Base-by-base conservation (phyloP, 2,329 filamentous ascomycete species). In the Rhynchosporium graminicola region DNA sequence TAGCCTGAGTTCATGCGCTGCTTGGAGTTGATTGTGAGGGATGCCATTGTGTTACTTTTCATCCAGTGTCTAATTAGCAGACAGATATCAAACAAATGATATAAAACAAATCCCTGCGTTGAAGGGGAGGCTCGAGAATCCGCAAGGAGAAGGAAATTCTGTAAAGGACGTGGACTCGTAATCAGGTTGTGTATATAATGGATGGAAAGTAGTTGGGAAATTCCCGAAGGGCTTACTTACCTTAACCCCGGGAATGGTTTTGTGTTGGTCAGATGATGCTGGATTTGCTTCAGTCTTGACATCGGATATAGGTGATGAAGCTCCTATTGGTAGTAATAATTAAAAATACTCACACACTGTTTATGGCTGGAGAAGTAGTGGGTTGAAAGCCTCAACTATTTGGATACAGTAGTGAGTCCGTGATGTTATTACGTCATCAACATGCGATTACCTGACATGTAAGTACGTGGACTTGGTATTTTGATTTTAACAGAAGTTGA, bases 1-100 rank as follows among this genome's bases (percentile, higher is more conserved):
- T 86, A 80, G 46, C 85, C 85, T 15, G 84, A 87, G 59, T 82
- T 81, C 75, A 87, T 64, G 4, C 61, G 68, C 36, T 72, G 71
- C 59, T 76, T 78, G 57, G 83, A 78, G 33, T 77, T 83, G 9
- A 83, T 78, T 20, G 74, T 74, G 10, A 83, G 69, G 38, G 71
- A 72, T 15, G 77, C 68, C 79, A 82, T 82, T 46, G 46, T 63
- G 57, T 54, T 70, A 10, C 61, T 69, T 33, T 38, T 12, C 43
- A 36, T 13, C 9, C 20, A 7, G 33, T 45, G 26, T 26, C n/a
- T 54, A 13, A 48, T 55, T 20, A 58, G 60, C 47, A 29, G 20
- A 20, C 20, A 20, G 20, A 20, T 20, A 20, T 20, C 20, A 20
- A 20, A 1, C 20, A 20, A 20, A 20, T 20, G 20, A 20, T 20